Evolutionary conservation across 1,284 basidiomycete species (phyloP).

Genomic region (Ganoderma multipileum): DNA sequence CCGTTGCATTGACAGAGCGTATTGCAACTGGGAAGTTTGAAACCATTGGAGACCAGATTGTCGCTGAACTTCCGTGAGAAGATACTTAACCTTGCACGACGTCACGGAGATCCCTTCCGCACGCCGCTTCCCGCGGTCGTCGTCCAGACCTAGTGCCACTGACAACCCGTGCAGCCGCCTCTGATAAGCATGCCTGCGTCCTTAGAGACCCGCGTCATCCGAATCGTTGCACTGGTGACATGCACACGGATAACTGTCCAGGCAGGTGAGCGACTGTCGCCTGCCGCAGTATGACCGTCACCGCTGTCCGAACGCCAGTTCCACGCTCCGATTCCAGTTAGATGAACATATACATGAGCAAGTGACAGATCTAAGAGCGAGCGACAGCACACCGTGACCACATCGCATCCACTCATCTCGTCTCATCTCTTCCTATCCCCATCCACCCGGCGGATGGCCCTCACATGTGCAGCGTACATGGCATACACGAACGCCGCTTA

Average conservation of each 20-base stretch:
- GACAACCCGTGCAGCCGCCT: neutral
- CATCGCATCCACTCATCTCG: neutral
- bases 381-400: neutral
- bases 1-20: neutral
- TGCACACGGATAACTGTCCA: neutral
- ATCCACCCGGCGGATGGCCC: neutral
- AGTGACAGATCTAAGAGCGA: slow-evolving; percentile 4
- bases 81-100: neutral
- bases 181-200: neutral
- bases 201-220: neutral
- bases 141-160: neutral
- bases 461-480: neutral
- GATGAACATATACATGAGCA: slow-evolving; percentile 4
- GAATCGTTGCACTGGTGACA: neutral
- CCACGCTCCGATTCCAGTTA: neutral
- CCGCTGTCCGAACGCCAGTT: slow-evolving; percentile 6
- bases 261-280: neutral
- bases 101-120: neutral
- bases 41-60: too few species aligned
- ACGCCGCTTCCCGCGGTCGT: neutral
- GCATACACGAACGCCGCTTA: neutral
- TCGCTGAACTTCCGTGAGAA: neutral
- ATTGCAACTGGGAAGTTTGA: neutral
- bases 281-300: neutral
- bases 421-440: neutral